Conservation (phyloP, 495 filamentous ascomycete genomes). For the Xylaria acuta region DNA sequence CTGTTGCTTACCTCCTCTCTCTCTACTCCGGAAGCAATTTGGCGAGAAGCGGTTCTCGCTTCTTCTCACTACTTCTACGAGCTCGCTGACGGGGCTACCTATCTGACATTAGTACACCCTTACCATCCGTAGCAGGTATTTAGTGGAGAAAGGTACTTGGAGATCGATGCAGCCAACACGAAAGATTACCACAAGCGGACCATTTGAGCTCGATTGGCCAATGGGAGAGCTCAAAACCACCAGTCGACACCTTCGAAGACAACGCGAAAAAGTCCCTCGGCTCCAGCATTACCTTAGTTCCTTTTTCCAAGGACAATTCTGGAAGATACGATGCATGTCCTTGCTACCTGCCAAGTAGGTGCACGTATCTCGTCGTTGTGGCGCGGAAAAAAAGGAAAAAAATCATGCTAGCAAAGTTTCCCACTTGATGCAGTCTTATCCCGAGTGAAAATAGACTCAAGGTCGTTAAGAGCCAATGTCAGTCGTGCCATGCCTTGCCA, state of each 20-base stretch:
- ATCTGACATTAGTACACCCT: neutral
- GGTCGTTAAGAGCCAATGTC: neutral
- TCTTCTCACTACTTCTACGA: neutral
- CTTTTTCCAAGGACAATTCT: neutral
- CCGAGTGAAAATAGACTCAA: neutral
- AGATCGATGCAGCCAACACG: conserved; percentile 16
- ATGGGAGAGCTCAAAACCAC: neutral
- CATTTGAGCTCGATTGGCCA: conserved; percentile 25
- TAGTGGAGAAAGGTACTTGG: conserved; percentile 26
- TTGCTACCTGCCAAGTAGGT: conserved; percentile 6
- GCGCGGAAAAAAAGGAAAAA: neutral
- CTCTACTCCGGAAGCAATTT: neutral
- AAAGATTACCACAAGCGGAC: conserved; percentile 31
- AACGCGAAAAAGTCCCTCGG: conserved; percentile 24
- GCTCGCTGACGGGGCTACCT: neutral
- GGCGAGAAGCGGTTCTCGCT: neutral
- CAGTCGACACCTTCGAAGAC: conserved; percentile 7
- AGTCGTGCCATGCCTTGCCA: neutral
- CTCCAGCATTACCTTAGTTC: conserved; percentile 19
- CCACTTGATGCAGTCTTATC: neutral
- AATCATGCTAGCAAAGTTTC: neutral
- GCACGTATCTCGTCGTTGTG: neutral
- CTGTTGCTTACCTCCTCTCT: neutral
- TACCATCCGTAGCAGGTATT: conserved; percentile 19
- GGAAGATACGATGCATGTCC: conserved; percentile 11